phyloP scores from a whole-genome alignment of 495 filamentous ascomycete species.

The Hypoxylon fragiforme region DNA sequence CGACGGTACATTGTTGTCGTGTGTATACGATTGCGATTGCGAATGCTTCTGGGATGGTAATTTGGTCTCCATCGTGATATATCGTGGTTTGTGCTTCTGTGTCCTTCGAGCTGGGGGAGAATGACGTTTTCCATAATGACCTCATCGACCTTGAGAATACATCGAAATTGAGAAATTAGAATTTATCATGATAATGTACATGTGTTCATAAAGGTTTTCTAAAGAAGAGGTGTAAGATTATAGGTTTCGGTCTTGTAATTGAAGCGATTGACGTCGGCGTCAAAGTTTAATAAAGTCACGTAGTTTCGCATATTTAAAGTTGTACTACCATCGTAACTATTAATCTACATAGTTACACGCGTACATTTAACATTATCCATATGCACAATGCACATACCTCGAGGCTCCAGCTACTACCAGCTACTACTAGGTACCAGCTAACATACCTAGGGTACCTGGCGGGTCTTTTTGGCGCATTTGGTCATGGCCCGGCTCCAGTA shows the following conservation, averaged over 20 bases:
- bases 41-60: too few species aligned
- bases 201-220: background rate
- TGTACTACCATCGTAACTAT: too few species aligned
- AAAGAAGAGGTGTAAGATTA: background rate
- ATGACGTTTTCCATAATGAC: constrained; percentile 31
- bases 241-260: background rate
- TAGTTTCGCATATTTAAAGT: constrained; percentile 4
- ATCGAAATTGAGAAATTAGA: constrained; percentile 5
- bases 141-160: constrained; percentile 10
- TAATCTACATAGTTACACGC: too few species aligned
- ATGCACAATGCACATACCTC: too few species aligned
- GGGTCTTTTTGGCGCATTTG: too few species aligned
- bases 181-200: constrained; percentile 8
- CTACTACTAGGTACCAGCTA: too few species aligned
- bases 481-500: too few species aligned
- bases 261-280: background rate
- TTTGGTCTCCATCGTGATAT: constrained; percentile 32
- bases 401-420: too few species aligned
- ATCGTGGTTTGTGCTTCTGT: constrained; percentile 21
- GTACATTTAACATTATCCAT: background rate
- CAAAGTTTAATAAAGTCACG: background rate
- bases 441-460: too few species aligned
- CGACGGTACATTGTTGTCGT: constrained; percentile 13
- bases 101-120: constrained; percentile 16
- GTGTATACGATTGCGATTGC: constrained; percentile 13